Conservation (phyloP, 768 basidiomycete genomes). For the Termitomyces titanicus region DNA sequence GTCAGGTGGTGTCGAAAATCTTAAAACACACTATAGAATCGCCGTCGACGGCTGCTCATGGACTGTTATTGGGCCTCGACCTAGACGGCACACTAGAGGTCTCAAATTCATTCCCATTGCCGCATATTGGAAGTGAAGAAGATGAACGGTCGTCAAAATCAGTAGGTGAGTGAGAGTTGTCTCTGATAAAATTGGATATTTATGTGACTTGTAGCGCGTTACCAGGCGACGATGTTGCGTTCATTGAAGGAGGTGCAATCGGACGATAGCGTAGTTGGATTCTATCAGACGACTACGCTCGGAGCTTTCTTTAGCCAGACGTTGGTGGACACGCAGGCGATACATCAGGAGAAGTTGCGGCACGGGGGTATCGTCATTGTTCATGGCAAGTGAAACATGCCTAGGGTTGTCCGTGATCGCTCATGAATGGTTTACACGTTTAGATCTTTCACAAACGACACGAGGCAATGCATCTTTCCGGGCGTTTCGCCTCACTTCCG, state of each 20-base stretch:
- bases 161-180: slow-evolving; percentile 47
- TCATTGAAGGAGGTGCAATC: slow-evolving; percentile 88
- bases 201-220: slow-evolving; percentile 50
- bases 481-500: slow-evolving; percentile 78
- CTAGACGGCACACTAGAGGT: slow-evolving; percentile 88
- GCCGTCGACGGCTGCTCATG: slow-evolving; percentile 69
- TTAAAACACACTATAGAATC: slow-evolving; percentile 88
- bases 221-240: slow-evolving; percentile 81
- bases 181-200: slow-evolving; percentile 3
- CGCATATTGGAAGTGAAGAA: slow-evolving; percentile 68
- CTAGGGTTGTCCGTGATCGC: neutral
- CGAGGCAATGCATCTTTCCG: slow-evolving; percentile 86
- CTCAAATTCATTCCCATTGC: slow-evolving; percentile 86
- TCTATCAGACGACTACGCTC: slow-evolving; percentile 87
- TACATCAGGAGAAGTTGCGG: slow-evolving; percentile 81
- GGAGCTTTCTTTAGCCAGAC: slow-evolving; percentile 85
- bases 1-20: slow-evolving; percentile 88
- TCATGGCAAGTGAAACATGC: slow-evolving; percentile 52
- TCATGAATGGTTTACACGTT: neutral
- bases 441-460: slow-evolving; percentile 75
- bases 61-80: slow-evolving; percentile 87
- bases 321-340: slow-evolving; percentile 77
- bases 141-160: slow-evolving; percentile 80
- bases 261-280: slow-evolving; percentile 90
- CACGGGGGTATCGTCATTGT: slow-evolving; percentile 85